Percentiles rank a stretch among this genome's conserved stretches.
These are phyloP conservation scores for Nigrograna mackinnonii DNA, from an alignment of 2,329 filamentous ascomycete species.

Conservation along the genomic window DNA sequence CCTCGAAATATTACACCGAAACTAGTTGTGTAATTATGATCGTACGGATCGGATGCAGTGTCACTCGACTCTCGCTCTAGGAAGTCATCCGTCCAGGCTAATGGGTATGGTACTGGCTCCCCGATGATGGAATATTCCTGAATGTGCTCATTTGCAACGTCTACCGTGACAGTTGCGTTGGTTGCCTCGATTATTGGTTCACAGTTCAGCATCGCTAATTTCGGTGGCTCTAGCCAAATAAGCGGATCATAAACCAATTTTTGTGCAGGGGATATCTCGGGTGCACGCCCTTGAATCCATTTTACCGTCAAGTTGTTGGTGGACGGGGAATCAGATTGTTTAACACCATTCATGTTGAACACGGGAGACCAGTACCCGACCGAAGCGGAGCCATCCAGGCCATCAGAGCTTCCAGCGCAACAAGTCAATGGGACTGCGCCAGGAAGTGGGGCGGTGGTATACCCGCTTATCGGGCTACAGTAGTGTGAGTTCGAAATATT, in stretches of 20 bases:
- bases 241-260: neutral
- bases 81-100: neutral
- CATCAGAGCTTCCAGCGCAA: neutral
- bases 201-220: neutral
- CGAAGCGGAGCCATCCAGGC: neutral
- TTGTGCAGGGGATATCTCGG: neutral
- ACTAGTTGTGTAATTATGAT: neutral
- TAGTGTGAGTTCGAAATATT: neutral
- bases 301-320: neutral
- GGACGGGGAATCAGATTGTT: no score
- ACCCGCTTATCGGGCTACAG: neutral
- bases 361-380: constrained; percentile 1
- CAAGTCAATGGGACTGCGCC: neutral
- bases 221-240: neutral
- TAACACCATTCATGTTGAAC: no score
- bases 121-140: neutral
- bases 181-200: neutral
- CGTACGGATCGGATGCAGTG: neutral
- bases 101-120: neutral
- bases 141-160: neutral
- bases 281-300: neutral
- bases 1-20: neutral
- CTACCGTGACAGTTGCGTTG: neutral
- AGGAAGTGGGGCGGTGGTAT: neutral
- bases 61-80: neutral